phyloP scores from a whole-genome alignment of 306 rosid species.

The Citrullus colocynthis region DNA sequence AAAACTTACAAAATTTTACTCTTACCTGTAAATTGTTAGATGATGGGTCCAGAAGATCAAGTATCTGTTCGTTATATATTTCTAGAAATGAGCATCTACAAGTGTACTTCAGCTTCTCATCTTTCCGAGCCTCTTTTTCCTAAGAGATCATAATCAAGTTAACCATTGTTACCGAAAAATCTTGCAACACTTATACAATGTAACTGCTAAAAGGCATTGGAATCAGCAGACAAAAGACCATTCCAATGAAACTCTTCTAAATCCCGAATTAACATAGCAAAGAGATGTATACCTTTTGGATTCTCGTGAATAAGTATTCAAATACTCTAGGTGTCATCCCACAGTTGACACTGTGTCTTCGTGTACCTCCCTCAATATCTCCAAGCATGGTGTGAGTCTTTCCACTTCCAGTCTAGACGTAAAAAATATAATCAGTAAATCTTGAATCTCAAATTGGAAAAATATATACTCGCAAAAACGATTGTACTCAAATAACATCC shows the following conservation, averaged over 20 bases:
- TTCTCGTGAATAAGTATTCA: conserved; percentile 78
- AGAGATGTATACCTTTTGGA: conserved; percentile 63
- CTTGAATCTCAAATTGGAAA: neutral
- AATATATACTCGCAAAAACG: neutral
- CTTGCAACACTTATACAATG: neutral
- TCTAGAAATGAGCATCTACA: conserved; percentile 93
- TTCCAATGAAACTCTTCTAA: neutral
- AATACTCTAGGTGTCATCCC: conserved; percentile 99
- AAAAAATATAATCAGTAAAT: conserved; percentile 2
- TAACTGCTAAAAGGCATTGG: neutral
- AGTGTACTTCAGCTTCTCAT: conserved; percentile 69
- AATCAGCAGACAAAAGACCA: neutral
- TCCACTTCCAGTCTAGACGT: conserved; percentile 85
- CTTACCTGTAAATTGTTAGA: conserved; percentile 79
- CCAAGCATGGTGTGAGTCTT: conserved; percentile 99
- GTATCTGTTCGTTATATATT: conserved; percentile 93
- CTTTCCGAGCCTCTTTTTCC: conserved; percentile 88
- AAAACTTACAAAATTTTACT: neutral
- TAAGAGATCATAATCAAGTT: conserved; percentile 14
- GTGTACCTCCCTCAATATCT: conserved; percentile 91
- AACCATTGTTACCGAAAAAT: neutral
- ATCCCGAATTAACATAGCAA: neutral
- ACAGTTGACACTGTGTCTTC: conserved; percentile 92
- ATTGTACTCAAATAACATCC: neutral
- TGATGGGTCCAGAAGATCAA: conserved; percentile 91